A percentile compares a stretch with the other conserved stretches of the same genome.
Evolutionary conservation across 148 eudicot genomes (phyloP).

Genomic region (Beta vulgaris): DNA sequence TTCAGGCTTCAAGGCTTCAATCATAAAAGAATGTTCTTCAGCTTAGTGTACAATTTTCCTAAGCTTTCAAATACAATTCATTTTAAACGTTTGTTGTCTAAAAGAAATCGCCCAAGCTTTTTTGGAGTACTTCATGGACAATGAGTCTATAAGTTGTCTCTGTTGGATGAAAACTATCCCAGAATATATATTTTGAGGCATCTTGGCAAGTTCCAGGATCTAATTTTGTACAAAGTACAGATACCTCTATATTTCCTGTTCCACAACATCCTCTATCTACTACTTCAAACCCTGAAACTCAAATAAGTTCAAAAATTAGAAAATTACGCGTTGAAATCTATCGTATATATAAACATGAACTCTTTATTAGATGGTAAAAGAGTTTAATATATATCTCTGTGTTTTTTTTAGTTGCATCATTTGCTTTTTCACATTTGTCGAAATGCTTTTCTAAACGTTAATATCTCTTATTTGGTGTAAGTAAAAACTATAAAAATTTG

Average conservation of each 20-base stretch:
- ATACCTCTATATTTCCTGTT: slow-evolving; percentile 48
- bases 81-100: neutral
- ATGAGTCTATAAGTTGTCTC: slow-evolving; percentile 49
- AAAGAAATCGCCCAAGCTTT: slow-evolving; percentile 24
- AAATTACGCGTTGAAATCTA: no score
- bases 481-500: no score
- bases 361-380: neutral
- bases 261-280: slow-evolving; percentile 59
- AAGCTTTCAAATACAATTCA: no score
- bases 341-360: neutral
- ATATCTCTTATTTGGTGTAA: no score
- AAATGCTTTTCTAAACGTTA: no score
- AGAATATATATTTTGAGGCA: slow-evolving; percentile 45
- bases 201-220: slow-evolving; percentile 36
- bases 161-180: slow-evolving; percentile 78
- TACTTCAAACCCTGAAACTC: slow-evolving; percentile 56
- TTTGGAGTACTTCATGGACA: slow-evolving; percentile 36
- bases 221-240: slow-evolving; percentile 32
- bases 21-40: no score
- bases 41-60: no score
- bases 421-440: no score
- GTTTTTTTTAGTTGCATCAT: no score
- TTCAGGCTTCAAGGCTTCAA: no score
- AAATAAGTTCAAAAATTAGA: no score
- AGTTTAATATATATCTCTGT: no score